Evolutionary conservation across 345 rosid species (phyloP), one percentile per base, ranked within the genome.

Genomic region (Kandelia obovata): DNA sequence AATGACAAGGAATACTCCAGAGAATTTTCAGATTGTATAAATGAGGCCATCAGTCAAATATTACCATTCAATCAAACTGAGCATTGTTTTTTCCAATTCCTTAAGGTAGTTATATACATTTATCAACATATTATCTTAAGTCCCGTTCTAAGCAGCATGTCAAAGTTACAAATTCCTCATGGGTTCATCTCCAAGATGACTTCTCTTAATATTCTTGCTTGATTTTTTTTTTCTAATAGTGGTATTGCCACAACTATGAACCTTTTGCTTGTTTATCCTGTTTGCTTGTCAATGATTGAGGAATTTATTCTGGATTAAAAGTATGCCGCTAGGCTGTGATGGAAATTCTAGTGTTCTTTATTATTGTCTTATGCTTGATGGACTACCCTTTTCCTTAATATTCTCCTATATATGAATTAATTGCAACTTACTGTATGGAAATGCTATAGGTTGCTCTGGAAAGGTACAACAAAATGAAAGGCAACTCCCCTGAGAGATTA

Each of bases 401-500:
- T 35, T 60, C 25, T 39, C 31, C 19, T 28, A 15, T 58, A 3
- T 43, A 6, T 52, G 57, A 47, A 35, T 23, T 53, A 53, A 27
- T 51, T 39, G 3, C 30, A 23, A 35, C 62, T 26, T 10, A 53
- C 73, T 69, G 65, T 61, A 27, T 58, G 32, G 26, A 31, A 59
- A 57, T 68, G 16, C 63, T 62, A 31, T n/a, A 89, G 96, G 97
- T 79, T 69, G 95, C 97, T 27, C 76, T 89, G 68, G 89, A 89
- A 68, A 86, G 93, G 76, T 89, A 91, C 88, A 83, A 88, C 72
- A 85, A 88, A 80, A 79, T 87, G 84, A 94, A 84, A 73, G 96
- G 96, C 62, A 79, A 71, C 62, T 83, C 87, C 47, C 93, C 96
- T 73, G 97, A 94, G 84, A 85, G 97, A 82, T 82, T 91, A 78